Base-by-base conservation (phyloP, 768 basidiomycete species). In the Cytidiella melzeri region DNA sequence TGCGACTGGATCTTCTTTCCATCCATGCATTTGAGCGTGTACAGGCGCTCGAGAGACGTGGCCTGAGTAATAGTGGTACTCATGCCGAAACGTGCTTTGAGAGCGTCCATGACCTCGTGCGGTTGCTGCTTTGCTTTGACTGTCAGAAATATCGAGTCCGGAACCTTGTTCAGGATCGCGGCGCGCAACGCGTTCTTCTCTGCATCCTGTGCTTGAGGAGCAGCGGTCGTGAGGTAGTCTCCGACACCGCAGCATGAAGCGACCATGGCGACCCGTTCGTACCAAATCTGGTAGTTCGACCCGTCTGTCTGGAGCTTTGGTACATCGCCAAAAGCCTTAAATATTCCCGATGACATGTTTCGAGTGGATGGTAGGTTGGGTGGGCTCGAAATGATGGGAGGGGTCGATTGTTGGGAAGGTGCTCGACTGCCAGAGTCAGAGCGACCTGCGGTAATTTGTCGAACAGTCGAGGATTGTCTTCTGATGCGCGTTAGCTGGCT, bases 131-230 rank as follows among this genome's bases (percentile, higher is more conserved):
- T 39, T 6, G 37, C 1, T 21, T n/a, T 1, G 23, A 48, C 13
- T 15, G 15, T 48, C 34, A 24, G 21, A 20, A 48, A 48, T 19
- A 48, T 39, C 12, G 47, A 39, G 20, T 48, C 47, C 11, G 47
- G 47, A 4, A 48, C 4, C 21, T 40, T 38, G 2, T 10, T n/a
- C n/a, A n/a, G n/a, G n/a, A n/a, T n/a, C n/a, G n/a, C n/a, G n/a
- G n/a, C n/a, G n/a, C n/a, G n/a, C 25, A 4, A 27, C 21, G 4
- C 25, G 20, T 13, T 23, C 25, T 10, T 11, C 2, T 42, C 43
- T n/a, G n/a, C n/a, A n/a, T n/a, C n/a, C n/a, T n/a, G n/a, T n/a
- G n/a, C n/a, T n/a, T n/a, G n/a, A n/a, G n/a, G n/a, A n/a, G n/a
- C n/a, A n/a, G n/a, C n/a, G n/a, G n/a, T n/a, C n/a, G n/a, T n/a